Conservation (phyloP, 257 asterid genomes). For the Petunia secreta region DNA sequence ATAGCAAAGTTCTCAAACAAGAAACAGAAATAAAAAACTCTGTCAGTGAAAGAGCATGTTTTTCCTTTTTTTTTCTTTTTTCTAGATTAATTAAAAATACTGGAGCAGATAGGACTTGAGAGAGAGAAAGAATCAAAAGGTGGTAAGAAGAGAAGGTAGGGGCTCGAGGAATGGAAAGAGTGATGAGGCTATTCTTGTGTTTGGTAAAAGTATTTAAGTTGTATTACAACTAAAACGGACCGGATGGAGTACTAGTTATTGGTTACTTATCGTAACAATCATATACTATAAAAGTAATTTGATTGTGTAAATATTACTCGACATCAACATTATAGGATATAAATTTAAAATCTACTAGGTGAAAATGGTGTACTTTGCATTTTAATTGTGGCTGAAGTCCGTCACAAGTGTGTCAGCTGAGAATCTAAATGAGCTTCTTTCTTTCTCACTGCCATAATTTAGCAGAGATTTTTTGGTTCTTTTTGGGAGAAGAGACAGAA, state of each 20-base stretch:
- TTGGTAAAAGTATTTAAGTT: conserved; percentile 10
- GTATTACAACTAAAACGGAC: neutral
- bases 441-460: conserved; percentile 28
- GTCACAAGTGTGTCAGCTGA: conserved; percentile 11
- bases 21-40: conserved; percentile 29
- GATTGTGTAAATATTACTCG: neutral
- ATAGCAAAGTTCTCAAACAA: conserved; percentile 32
- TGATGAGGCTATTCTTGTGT: conserved; percentile 46
- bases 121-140: conserved; percentile 28
- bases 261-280: too few species aligned
- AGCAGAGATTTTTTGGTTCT: conserved; percentile 41
- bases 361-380: neutral
- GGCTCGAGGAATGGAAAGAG: conserved; percentile 75
- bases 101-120: neutral
- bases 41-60: conserved; percentile 29
- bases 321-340: too few species aligned
- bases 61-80: conserved; percentile 22
- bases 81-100: conserved; percentile 9
- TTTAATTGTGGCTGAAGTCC: conserved; percentile 19
- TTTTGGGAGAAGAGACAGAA: conserved; percentile 33
- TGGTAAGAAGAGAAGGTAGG: conserved; percentile 42
- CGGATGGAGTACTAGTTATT: neutral
- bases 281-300: neutral
- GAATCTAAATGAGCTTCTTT: conserved; percentile 26
- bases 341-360: neutral